Evolutionary conservation across 2,329 filamentous ascomycete genomes (phyloP).

Genomic region (Rhynchosporium secalis): DNA sequence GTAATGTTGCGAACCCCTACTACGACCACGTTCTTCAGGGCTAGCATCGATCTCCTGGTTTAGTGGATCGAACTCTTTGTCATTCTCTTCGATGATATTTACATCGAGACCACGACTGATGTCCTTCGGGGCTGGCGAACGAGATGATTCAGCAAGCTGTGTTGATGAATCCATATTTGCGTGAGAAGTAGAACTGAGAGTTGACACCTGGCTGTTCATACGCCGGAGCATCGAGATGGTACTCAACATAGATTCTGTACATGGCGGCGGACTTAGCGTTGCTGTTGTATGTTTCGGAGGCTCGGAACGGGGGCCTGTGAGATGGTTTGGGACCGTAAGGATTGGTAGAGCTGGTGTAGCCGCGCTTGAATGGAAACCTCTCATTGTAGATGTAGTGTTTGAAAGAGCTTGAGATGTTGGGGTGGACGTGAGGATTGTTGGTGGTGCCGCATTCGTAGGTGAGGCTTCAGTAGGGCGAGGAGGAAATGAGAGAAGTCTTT

Average conservation of each 20-base stretch:
- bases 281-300: slow-evolving; percentile 12
- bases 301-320: slow-evolving; percentile 26
- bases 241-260: slow-evolving; percentile 14
- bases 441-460: background rate
- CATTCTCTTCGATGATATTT: background rate
- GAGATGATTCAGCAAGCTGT: background rate
- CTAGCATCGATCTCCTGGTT: background rate
- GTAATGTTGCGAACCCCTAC: slow-evolving; percentile 22
- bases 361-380: slow-evolving; percentile 13
- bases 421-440: slow-evolving; percentile 21
- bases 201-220: slow-evolving; percentile 31
- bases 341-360: slow-evolving; percentile 25
- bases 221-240: slow-evolving; percentile 26
- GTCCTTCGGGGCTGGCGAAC: background rate
- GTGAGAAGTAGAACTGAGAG: slow-evolving; percentile 17
- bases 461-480: slow-evolving; percentile 13
- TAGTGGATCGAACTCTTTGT: background rate
- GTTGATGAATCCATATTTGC: slow-evolving; percentile 8
- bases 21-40: slow-evolving; percentile 12
- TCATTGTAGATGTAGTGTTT: slow-evolving; percentile 21
- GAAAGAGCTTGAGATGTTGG: slow-evolving; percentile 18
- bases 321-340: slow-evolving; percentile 27
- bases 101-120: background rate
- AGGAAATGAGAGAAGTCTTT: slow-evolving; percentile 19
- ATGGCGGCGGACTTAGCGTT: slow-evolving; percentile 15